A percentile compares a stretch with the other conserved stretches of the same genome.
Conservation (phyloP, 2,329 filamentous ascomycete genomes). For the Pleoardoris graminearum region DNA sequence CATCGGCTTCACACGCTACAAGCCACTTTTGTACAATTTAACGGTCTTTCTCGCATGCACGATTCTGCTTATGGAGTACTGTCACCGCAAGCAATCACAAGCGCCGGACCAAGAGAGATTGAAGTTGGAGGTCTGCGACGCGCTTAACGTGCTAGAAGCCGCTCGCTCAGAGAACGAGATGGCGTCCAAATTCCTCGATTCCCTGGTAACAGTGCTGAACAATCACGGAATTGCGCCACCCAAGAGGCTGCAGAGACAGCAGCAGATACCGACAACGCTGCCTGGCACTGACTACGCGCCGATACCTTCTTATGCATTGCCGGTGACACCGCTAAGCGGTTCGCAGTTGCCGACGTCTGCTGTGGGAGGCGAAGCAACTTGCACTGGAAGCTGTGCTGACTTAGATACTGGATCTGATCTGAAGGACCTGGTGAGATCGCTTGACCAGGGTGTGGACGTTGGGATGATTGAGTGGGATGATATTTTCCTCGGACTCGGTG, state of each 20-base stretch:
- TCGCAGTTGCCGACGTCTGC: not conserved
- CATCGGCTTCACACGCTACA: conserved; percentile 22
- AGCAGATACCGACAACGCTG: not conserved
- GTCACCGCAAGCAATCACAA: conserved; percentile 28
- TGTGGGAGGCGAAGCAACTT: not conserved
- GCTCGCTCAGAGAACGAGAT: conserved; percentile 34
- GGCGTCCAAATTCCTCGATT: conserved; percentile 36
- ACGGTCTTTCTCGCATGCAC: conserved; percentile 45
- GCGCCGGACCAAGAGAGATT: conserved; percentile 31
- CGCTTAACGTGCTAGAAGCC: conserved; percentile 41
- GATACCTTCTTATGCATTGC: not conserved
- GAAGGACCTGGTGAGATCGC: conserved; percentile 10
- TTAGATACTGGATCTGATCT: conserved; percentile 9
- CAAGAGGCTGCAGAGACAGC: not conserved
- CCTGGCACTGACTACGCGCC: not conserved
- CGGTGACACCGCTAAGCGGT: not conserved
- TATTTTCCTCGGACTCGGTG: conserved; percentile 12
- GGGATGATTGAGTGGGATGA: conserved; percentile 19
- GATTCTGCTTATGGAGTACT: conserved; percentile 47
- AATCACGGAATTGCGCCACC: conserved; percentile 25
- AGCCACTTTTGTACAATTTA: conserved; percentile 22
- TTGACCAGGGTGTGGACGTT: conserved; percentile 16
- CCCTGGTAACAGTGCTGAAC: conserved; percentile 35
- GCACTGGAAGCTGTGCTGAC: not conserved
- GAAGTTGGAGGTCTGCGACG: conserved; percentile 38